Evolutionary conservation across 2,329 filamentous ascomycete species (phyloP), one percentile per base, ranked within the genome.

Genomic region (Emericellopsis cladophorae): DNA sequence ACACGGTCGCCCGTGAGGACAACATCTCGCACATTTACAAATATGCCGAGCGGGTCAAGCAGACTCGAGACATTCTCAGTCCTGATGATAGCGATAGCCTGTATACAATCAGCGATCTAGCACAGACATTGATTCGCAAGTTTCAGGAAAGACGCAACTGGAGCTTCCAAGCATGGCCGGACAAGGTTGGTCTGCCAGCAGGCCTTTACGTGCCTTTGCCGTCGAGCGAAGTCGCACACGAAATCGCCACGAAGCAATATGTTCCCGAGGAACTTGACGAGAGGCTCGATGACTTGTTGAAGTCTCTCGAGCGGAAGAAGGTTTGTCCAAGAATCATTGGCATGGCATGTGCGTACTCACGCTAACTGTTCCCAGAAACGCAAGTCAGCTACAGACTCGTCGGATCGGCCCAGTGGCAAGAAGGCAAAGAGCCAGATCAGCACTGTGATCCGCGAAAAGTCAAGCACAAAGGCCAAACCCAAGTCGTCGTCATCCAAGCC

Each of bases 21-120:
- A 98, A 95, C 51, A 70, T 96, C 14, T 83, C 84, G 0, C 67
- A 95, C 45, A 88, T 98, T 33, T 92, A 84, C 66, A 87, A 92
- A 58, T 84, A 95, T 46, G 88, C 88, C 11, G 89, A 96, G 60
- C 79, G 88, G 9, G 81, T 95, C 41, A 98, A 98, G 67, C 84
- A 90, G 59, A 84, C 89, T 9, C 74, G 77, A 34, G 92, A 98
- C 57, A 84, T 76, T 11, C 77, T 96, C 45, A 72, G 74, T 21
- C 73, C 77, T 0, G 65, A 71, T 1, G 68, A 72, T 44, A 85
- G 81, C 50, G 78, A 88, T 43, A 79, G 80, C 46, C 70, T 98
- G 1, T 94, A 95, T 56, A 79, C 89, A 6, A 64, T 98, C 31
- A 89, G 86, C 40, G 92, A 98, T 58, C 72, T 98, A 9, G 79